Percentiles rank a stretch among this genome's conserved stretches.
Evolutionary conservation across 2,329 filamentous ascomycete genomes (phyloP).

Genomic region (Bipolaris victoriae): DNA sequence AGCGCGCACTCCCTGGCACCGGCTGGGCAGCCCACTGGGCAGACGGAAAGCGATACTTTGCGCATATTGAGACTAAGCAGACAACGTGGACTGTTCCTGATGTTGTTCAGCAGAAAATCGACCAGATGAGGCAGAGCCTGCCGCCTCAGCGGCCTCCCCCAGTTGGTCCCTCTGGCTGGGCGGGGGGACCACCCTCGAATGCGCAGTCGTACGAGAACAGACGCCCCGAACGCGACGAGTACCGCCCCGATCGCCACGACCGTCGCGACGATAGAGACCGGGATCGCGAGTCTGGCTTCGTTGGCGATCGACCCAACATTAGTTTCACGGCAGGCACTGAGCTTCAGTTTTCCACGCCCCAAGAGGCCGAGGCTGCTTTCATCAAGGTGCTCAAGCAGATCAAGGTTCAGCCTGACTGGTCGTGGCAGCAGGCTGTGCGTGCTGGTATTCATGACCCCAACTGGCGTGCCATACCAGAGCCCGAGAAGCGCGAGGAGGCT

Average conservation of each 20-base stretch:
- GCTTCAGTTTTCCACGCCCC: conserved; percentile 57
- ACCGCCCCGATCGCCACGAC: conserved; percentile 36
- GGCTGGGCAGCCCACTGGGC: conserved; percentile 88
- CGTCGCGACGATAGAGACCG: conserved; percentile 41
- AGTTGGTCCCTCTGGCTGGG: conserved; percentile 58
- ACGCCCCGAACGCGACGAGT: conserved; percentile 40
- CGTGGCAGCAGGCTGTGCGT: conserved; percentile 88
- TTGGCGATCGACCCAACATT: conserved; percentile 39
- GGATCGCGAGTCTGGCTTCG: conserved; percentile 57
- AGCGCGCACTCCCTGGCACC: conserved; percentile 81
- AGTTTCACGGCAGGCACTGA: conserved; percentile 61
- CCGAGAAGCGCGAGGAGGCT: conserved; percentile 84
- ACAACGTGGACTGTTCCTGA: conserved; percentile 96
- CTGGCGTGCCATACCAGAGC: conserved; percentile 90
- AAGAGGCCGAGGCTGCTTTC: conserved; percentile 93
- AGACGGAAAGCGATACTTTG: conserved; percentile 90
- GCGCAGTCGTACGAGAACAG: conserved; percentile 51
- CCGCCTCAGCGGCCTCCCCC: conserved; percentile 52
- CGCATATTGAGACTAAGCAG: conserved; percentile 87
- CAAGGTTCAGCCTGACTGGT: conserved; percentile 88
- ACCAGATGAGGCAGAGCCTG: conserved; percentile 65
- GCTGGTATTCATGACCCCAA: conserved; percentile 88
- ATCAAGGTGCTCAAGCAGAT: conserved; percentile 85
- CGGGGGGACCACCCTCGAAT: conserved; percentile 59
- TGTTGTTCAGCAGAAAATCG: conserved; percentile 72